phyloP scores from a whole-genome alignment of 352 stramenopile genomes.

The Globisporangium uncinulatum region DNA sequence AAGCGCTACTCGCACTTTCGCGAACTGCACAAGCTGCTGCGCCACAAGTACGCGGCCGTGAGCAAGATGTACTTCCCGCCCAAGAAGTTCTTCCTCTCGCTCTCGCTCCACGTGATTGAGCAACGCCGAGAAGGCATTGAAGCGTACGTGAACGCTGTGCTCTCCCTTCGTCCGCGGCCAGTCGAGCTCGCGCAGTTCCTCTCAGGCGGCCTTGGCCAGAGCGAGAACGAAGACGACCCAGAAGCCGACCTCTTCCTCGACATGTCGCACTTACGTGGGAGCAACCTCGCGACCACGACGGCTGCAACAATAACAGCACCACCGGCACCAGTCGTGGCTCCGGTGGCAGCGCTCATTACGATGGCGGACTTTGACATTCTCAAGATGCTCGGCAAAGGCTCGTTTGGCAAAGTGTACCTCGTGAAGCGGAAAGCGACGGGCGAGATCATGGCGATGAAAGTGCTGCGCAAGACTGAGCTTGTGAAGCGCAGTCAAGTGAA shows the following conservation, averaged over 20 bases:
- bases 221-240: slow-evolving; percentile 58
- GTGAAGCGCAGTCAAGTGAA: slow-evolving; percentile 85
- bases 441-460: slow-evolving; percentile 86
- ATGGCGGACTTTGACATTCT: slow-evolving; percentile 95
- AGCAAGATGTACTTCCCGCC: slow-evolving; percentile 81
- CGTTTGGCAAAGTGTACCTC: slow-evolving; percentile 97
- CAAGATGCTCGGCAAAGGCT: slow-evolving; percentile 97
- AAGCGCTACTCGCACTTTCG: slow-evolving; percentile 85
- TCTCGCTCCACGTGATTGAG: slow-evolving; percentile 85
- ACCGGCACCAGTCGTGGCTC: background rate
- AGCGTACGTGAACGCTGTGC: slow-evolving; percentile 76
- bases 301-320: slow-evolving; percentile 15
- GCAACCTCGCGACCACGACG: slow-evolving; percentile 4
- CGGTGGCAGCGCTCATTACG: slow-evolving; percentile 25
- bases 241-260: slow-evolving; percentile 48
- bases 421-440: slow-evolving; percentile 80
- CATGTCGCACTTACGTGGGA: slow-evolving; percentile 12
- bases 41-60: slow-evolving; percentile 73
- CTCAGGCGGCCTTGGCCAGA: slow-evolving; percentile 25
- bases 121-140: slow-evolving; percentile 78
- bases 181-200: slow-evolving; percentile 70
- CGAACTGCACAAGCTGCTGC: slow-evolving; percentile 74
- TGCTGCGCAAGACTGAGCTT: slow-evolving; percentile 83
- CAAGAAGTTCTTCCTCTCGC: slow-evolving; percentile 84
- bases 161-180: slow-evolving; percentile 62